Percentiles rank a stretch among this genome's conserved stretches.
Conservation (phyloP, 192 early-diverging fungal genomes). For the Entomortierella beljakovae region DNA sequence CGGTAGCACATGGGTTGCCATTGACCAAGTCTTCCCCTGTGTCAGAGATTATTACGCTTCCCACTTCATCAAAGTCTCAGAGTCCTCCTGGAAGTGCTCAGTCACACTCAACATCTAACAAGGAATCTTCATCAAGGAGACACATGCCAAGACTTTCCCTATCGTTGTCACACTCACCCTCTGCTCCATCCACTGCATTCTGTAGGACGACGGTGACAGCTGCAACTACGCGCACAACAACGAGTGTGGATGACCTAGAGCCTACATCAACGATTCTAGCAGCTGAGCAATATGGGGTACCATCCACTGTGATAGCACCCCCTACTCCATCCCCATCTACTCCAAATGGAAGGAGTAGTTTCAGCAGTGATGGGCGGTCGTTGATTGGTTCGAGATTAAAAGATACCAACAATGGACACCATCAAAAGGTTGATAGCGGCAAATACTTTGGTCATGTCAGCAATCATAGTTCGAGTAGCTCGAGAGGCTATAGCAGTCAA, state of each 20-base stretch:
- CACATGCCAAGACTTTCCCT: constrained; percentile 16
- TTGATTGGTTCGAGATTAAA: neutral
- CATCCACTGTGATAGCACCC: neutral
- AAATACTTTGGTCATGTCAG: constrained; percentile 21
- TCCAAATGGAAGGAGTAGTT: neutral
- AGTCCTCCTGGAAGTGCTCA: constrained; percentile 17
- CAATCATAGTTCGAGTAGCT: neutral
- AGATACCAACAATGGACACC: neutral
- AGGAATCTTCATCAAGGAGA: neutral
- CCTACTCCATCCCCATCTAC: neutral
- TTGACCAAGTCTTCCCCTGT: neutral
- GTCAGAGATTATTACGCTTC: neutral
- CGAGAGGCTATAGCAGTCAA: neutral
- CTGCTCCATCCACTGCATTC: constrained; percentile 39
- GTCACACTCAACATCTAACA: neutral
- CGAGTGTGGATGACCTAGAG: constrained; percentile 18
- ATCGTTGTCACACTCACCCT: constrained; percentile 32
- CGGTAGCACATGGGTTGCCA: neutral
- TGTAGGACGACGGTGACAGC: constrained; percentile 44
- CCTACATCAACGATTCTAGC: constrained; percentile 11
- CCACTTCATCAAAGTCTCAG: neutral
- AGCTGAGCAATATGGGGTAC: constrained; percentile 6
- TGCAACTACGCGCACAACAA: constrained; percentile 15
- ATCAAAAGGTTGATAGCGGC: constrained; percentile 46
- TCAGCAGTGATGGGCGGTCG: neutral